Evolutionary conservation across 2,329 filamentous ascomycete species (phyloP).

Genomic region (Kalmusia sp.): DNA sequence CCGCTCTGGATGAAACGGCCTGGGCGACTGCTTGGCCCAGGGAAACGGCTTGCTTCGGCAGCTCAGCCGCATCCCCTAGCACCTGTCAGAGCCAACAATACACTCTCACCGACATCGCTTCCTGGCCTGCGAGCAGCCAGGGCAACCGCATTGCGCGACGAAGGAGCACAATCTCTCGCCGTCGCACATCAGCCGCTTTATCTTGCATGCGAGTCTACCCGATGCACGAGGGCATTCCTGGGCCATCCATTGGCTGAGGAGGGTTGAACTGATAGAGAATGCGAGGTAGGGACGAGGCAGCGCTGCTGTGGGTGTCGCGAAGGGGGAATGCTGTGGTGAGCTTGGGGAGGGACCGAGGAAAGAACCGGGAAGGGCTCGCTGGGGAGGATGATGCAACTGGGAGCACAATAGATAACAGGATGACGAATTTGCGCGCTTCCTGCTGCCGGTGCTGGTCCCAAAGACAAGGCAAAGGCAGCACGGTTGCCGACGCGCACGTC

Average conservation of each 20-base stretch:
- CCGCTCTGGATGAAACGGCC: slow-evolving; percentile 14
- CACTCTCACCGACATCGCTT: slow-evolving; percentile 7
- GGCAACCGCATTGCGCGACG: not conserved
- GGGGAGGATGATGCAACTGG: not conserved
- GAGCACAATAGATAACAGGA: slow-evolving; percentile 10
- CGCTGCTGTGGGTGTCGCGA: slow-evolving; percentile 19
- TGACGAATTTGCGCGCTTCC: not conserved
- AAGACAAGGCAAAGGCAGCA: not conserved
- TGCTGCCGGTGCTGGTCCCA: not conserved
- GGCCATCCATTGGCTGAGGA: slow-evolving; percentile 32
- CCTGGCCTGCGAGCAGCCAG: not conserved
- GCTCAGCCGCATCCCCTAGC: slow-evolving; percentile 1
- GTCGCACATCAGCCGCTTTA: slow-evolving; percentile 34
- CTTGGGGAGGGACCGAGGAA: not conserved
- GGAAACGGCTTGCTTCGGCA: not conserved
- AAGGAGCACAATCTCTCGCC: not conserved
- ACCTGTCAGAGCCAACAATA: slow-evolving; percentile 1
- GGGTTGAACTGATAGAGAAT: slow-evolving; percentile 22
- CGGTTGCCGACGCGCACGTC: not conserved
- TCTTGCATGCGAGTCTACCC: slow-evolving; percentile 24
- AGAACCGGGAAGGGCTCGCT: not conserved
- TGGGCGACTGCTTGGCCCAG: slow-evolving; percentile 9
- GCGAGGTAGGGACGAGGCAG: slow-evolving; percentile 11
- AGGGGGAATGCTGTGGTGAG: slow-evolving; percentile 7
- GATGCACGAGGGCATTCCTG: slow-evolving; percentile 18